phyloP scores from a whole-genome alignment of 495 filamentous ascomycete genomes.

The Talaromyces stipitatus region DNA sequence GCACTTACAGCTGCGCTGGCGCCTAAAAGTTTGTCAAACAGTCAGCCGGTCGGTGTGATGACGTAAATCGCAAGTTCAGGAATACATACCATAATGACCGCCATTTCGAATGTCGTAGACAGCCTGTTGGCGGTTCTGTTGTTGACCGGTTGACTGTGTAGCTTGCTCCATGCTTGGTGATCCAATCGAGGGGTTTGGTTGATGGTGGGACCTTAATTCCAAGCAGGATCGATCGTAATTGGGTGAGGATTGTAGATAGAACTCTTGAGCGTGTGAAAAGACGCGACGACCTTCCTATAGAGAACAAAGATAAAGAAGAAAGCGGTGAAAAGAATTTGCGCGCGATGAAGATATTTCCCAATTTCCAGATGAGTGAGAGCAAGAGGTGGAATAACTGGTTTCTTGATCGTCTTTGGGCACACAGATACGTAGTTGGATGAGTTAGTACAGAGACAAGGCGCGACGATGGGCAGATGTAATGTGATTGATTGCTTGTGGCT shows the following conservation, averaged over 20 bases:
- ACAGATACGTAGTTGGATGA: background rate
- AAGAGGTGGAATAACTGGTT: background rate
- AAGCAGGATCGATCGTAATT: background rate
- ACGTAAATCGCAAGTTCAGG: background rate
- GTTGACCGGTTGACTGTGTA: slow-evolving; percentile 43
- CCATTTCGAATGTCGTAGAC: slow-evolving; percentile 75
- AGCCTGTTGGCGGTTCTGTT: slow-evolving; percentile 52
- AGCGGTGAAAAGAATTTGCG: background rate
- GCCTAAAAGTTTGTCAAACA: slow-evolving; percentile 40
- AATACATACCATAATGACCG: slow-evolving; percentile 77
- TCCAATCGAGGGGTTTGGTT: slow-evolving; percentile 2
- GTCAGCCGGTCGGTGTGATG: background rate
- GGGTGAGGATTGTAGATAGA: background rate
- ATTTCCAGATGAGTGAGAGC: background rate
- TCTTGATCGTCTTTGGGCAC: slow-evolving; percentile 2
- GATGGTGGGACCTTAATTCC: slow-evolving; percentile 2
- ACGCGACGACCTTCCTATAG: background rate
- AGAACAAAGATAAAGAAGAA: background rate
- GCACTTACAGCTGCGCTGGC: slow-evolving; percentile 71
- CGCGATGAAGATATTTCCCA: background rate
- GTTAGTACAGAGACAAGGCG: background rate
- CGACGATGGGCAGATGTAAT: slow-evolving; percentile 1
- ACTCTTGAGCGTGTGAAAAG: background rate
- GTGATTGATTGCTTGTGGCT: background rate
- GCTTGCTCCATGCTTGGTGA: slow-evolving; percentile 46